phyloP scores from a whole-genome alignment of 306 rosid species.

The Lathyrus oleraceus region DNA sequence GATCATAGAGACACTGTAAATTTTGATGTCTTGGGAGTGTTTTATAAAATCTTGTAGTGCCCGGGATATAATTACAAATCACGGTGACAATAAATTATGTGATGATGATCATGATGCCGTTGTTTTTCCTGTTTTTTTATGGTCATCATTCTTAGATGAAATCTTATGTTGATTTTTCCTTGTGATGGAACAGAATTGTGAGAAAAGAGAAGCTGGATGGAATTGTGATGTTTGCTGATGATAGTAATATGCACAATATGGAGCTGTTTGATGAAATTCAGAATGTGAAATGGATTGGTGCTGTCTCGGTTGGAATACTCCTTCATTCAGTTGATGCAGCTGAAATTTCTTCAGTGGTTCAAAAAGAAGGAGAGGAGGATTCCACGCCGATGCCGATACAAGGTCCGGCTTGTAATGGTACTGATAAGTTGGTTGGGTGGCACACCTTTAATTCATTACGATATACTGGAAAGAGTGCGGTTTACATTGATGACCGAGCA shows the following conservation, averaged over 20 bases:
- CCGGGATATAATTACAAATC: background rate
- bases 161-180: slow-evolving; percentile 36
- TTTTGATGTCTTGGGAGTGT: background rate
- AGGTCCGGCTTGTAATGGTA: slow-evolving; percentile 96
- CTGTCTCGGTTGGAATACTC: slow-evolving; percentile 90
- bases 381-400: slow-evolving; percentile 64
- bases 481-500: slow-evolving; percentile 75
- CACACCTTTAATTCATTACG: slow-evolving; percentile 82
- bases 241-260: slow-evolving; percentile 97
- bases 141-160: slow-evolving; percentile 8
- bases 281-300: slow-evolving; percentile 86
- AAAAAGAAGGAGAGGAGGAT: slow-evolving; percentile 54
- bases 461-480: slow-evolving; percentile 66
- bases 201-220: slow-evolving; percentile 87
- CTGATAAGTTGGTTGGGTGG: slow-evolving; percentile 87
- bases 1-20: background rate
- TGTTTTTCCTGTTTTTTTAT: background rate
- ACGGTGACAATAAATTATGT: slow-evolving; percentile 13
- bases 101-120: background rate
- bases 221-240: slow-evolving; percentile 90
- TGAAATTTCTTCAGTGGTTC: slow-evolving; percentile 36
- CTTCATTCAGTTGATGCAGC: slow-evolving; percentile 54
- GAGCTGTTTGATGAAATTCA: slow-evolving; percentile 92
- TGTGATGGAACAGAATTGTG: slow-evolving; percentile 69
- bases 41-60: background rate